A percentile compares a stretch with the other conserved stretches of the same genome.
These are phyloP conservation scores for Eucalyptus marginata DNA, from an alignment of 345 rosid species.

Conservation along the genomic window DNA sequence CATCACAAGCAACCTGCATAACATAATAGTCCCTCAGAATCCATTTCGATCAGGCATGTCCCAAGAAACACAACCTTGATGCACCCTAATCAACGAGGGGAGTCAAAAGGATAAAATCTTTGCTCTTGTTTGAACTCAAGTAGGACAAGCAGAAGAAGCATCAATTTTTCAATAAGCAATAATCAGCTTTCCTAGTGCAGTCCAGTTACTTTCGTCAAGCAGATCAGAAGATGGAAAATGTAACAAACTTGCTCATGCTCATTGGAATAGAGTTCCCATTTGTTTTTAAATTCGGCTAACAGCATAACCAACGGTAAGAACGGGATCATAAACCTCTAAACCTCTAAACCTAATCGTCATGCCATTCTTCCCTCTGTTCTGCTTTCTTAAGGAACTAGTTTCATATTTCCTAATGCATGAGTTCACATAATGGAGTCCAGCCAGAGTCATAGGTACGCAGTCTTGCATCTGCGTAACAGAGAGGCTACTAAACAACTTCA, in stretches of 20 bases:
- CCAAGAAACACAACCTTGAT: background rate
- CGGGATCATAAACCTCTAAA: background rate
- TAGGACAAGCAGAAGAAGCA: background rate
- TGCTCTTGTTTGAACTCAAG: background rate
- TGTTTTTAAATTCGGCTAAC: background rate
- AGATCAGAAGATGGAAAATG: background rate
- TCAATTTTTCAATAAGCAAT: background rate
- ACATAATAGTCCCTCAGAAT: background rate
- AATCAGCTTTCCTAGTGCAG: background rate
- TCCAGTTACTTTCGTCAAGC: background rate
- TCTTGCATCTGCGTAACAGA: background rate
- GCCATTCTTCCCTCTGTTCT: background rate
- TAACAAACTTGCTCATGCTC: background rate
- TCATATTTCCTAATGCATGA: background rate
- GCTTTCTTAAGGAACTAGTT: background rate
- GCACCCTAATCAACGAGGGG: background rate
- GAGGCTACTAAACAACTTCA: background rate
- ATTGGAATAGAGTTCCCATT: background rate
- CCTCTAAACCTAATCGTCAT: background rate
- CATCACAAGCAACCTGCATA: slow-evolving; percentile 71
- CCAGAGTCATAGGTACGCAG: background rate
- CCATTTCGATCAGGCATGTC: background rate
- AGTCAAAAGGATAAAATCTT: background rate
- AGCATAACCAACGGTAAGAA: background rate
- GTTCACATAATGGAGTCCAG: background rate